Evolutionary conservation across 2,329 filamentous ascomycete species (phyloP), one percentile per base, ranked within the genome.

Genomic region (Elsinoe perseae): DNA sequence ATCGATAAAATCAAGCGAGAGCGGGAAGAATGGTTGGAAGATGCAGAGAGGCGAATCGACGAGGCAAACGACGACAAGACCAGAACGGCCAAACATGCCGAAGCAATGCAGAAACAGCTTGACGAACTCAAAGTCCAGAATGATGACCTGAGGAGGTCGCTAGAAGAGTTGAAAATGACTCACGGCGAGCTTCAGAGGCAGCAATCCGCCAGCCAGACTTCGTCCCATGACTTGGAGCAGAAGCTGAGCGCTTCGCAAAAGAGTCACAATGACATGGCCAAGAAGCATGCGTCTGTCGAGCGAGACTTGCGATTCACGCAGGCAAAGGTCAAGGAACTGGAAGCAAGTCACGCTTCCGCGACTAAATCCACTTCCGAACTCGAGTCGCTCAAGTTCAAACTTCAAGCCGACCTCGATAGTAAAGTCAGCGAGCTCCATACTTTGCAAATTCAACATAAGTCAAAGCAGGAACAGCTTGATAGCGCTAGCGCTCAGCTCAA

Each of bases 41-140:
- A 60, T 21, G 68, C 68, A 6, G 68, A 70, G 58, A 57, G 55
- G 20, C 61, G 65, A n/a, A 64, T 70, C 12, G 69, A 71, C 57
- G 53, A 59, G 25, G 56, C 68, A 34, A 63, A 64, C 23, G 61
- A 58, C 9, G 66, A 68, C 57, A 69, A 68, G 53, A 65, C 68
- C 10, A 43, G 59, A 8, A 58, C 60, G 23, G 56, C 25, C 9
- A 25, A 60, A 34, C 48, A 40, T 34, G 27, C 60, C 30, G 59
- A 61, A 44, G 56, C 56, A 14, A 58, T 57, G n/a, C 53, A 61
- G 25, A 56, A 62, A 18, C 56, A 67, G 18, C 32, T 63, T n/a
- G 52, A 61, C 5, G 54, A 55, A 7, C 46, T 65, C 38, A 55
- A 61, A 12, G 48, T 21, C 9, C 27, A 59, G 3, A 57, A 56